Base-by-base conservation (phyloP, 2,329 filamentous ascomycete genomes). In the Colletotrichum noveboracense region DNA sequence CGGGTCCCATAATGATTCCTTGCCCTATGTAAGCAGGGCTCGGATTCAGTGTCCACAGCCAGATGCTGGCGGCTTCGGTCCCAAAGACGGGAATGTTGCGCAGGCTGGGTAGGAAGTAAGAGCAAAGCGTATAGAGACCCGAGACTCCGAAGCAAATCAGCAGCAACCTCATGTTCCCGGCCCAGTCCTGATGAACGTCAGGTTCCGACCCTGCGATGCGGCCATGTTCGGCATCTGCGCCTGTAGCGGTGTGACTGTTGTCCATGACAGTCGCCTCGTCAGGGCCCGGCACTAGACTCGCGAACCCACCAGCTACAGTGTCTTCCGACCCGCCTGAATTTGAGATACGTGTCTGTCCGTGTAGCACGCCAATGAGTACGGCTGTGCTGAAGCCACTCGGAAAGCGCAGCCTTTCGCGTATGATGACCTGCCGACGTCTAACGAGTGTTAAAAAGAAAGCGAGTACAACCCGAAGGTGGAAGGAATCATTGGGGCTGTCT, bases 21-120 rank as follows among this genome's bases (percentile, higher is more conserved):
- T 99, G 97, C 0, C 97, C 97, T 30, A 98, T 93, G 83, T 99
- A 99, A 4, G 97, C 97, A n/a, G 98, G 93, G 61, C 96, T 98
- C 0, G 97, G 97, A 79, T 99, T 99, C 8, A 99, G 87, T 1
- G 95, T 97, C 97, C 97, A 99, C 1, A 98, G 90, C 96, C 96
- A 99, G 3, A 91, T 91, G 2, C 91, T 86, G 0, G 96, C 96
- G 8, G 97, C 90, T 3, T 90, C 85, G 1, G 90, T 86, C 1
- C 97, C 97, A 79, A 98, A 95, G 30, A 99, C 88, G 1, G 97
- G 97, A n/a, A 99, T 87, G 78, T 95, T 94, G 71, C 96, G 93
- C 24, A 98, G 85, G 66, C 95, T 87, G 0, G 97, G 97, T 69
- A 98, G 88, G 84, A 99, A 99, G 84, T 98, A 98, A 2, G 96